Evolutionary conservation across 768 basidiomycete genomes (phyloP), one percentile per base, ranked within the genome.

Genomic region (Xerocomellus dryophilus): DNA sequence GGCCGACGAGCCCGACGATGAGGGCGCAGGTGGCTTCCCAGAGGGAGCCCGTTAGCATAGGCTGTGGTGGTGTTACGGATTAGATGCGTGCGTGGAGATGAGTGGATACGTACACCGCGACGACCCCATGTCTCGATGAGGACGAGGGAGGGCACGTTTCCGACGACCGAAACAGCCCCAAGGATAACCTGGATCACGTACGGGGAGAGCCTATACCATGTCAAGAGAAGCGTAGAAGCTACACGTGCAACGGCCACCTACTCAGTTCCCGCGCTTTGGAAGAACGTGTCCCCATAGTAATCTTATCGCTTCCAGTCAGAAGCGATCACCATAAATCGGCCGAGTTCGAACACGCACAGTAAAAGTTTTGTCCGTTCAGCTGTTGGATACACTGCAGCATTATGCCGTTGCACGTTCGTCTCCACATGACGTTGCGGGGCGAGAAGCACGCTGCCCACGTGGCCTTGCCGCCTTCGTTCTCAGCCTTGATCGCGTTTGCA

Each of bases 101-200:
- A 21, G 18, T 48, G 11, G 32, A 42, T 12, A 60, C 74, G 58
- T 64, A 84, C 83, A 29, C 74, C 78, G 45, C 88, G 79, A 47
- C 88, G 80, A 18, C 89, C 89, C 77, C 84, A 80, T 7, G 79
- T 74, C 66, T 91, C 89, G 47, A 92, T 88, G 50, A 88, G 73
- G 34, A 49, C 70, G 58, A 90, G 71, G 5, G 88, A 85, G 17
- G 88, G 88, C 34, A 89, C 50, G 6, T 87, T 88, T n/a, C 83
- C 86, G 17, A 74, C 78, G 12, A 90, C 82, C 0, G 88, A 87
- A n/a, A 90, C 86, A 4, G 76, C 86, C 23, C 88, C 88, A 17
- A 89, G 76, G 53, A 89, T 83, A 7, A 80, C 77, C 62, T 90
- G 88, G 61, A 89, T 87, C 31, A 82, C 78, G 69, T 88, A 90